Evolutionary conservation across 192 early-diverging fungal genomes (phyloP), one percentile per base, ranked within the genome.

Genomic region (Linnemannia hyalina): DNA sequence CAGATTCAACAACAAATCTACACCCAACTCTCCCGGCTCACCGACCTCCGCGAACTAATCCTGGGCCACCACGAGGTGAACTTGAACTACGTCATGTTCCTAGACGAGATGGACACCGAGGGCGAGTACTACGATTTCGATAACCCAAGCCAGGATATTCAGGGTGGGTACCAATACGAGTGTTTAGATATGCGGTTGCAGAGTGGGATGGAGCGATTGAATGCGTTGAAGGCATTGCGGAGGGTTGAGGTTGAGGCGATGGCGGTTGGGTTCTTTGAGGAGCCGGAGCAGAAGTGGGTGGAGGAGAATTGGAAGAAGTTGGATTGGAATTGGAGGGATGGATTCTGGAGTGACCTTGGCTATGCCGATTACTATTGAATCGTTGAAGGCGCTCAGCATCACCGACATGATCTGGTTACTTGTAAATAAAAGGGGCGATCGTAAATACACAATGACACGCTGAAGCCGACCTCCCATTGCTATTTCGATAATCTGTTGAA

Each of bases 121-220:
- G 60, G 60, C 29, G 60, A 65, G 29, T 65, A 65, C 29, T 65
- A 65, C 29, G 60, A 65, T 15, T 65, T 65, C 60, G 60, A 65
- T 65, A 65, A 65, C 60, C 60, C 60, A 10, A 35, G 11, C 8
- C 60, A 65, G 29, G 60, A 65, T 65, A 29, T 65, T 65, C 60
- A 65, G 26, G 60, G 60, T 4, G 60, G 60, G 60, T 65, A 65
- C 13, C 60, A 65, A 3, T 65, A 65, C 4, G 60, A 8, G 29
- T 65, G 60, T 29, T 29, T 65, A 3, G 60, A 65, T 15, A 65
- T 65, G 60, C n/a, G 26, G 13, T 29, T 65, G 11, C 26, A 65
- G 60, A 65, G 60, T 65, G 60, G 60, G 29, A 65, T 65, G 60
- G 13, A 15, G 26, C 13, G 8, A 3, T 65, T 65, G 26, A 23